Evolutionary conservation across 108 stramenopile species (phyloP).

Genomic region (Mediolabrus comicus): DNA sequence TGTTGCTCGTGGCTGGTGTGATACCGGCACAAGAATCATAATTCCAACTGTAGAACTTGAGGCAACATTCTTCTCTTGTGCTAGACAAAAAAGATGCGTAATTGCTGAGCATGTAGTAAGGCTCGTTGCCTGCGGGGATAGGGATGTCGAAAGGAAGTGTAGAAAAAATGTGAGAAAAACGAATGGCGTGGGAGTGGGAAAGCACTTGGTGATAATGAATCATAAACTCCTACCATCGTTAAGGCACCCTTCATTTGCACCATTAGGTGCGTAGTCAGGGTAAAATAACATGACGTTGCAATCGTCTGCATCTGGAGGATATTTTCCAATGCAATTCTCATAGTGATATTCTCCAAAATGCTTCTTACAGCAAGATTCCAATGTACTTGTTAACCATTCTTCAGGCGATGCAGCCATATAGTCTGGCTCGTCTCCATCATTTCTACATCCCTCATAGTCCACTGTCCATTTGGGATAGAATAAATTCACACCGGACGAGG

Average conservation of each 20-base stretch:
- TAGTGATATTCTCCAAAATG: not conserved
- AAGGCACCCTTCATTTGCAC: not conserved
- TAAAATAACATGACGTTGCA: not conserved
- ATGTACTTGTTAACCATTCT: not conserved
- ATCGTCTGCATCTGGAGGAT: not conserved
- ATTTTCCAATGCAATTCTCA: not conserved
- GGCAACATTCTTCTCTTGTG: slow-evolving; percentile 3
- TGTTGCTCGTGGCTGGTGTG: not conserved
- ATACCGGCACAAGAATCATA: not conserved
- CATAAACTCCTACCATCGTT: not conserved
- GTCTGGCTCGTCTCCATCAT: not conserved
- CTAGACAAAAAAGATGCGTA: not conserved
- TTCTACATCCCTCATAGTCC: not conserved
- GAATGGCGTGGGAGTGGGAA: not conserved
- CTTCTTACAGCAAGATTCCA: not conserved
- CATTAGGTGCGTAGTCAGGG: not conserved
- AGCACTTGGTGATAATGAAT: not conserved
- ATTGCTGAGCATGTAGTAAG: not conserved
- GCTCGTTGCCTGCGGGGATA: slow-evolving; percentile 1
- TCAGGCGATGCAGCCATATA: not conserved
- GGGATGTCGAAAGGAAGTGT: not conserved
- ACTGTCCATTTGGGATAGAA: not conserved
- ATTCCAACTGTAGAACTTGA: not conserved
- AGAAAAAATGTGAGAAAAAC: not conserved
- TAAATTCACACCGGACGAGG: not conserved